phyloP scores from a whole-genome alignment of 164 flowering plant species.

The Piper longum region DNA sequence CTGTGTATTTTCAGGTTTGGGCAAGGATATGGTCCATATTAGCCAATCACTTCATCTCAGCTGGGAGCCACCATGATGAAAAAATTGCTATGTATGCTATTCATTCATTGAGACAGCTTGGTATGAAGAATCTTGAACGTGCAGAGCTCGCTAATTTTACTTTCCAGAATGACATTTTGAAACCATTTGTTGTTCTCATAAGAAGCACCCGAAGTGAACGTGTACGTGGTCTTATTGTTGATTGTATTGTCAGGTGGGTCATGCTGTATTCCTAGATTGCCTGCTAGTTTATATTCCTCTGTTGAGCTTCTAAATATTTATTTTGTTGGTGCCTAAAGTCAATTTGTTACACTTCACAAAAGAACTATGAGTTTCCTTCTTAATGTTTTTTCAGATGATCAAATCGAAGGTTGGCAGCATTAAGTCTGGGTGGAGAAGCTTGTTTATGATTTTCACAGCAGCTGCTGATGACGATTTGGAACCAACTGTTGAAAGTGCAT shows the following conservation, averaged over 20 bases:
- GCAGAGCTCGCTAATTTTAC: slow-evolving; percentile 92
- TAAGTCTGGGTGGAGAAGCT: slow-evolving; percentile 98
- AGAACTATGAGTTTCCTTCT: background rate
- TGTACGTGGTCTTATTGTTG: slow-evolving; percentile 74
- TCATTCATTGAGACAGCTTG: slow-evolving; percentile 91
- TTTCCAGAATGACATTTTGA: slow-evolving; percentile 94
- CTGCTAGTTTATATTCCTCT: background rate
- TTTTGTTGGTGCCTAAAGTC: background rate
- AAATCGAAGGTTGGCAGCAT: slow-evolving; percentile 93
- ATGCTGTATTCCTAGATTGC: background rate
- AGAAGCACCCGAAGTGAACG: slow-evolving; percentile 76
- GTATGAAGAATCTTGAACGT: slow-evolving; percentile 97
- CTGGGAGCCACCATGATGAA: slow-evolving; percentile 96
- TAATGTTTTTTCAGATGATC: slow-evolving; percentile 52
- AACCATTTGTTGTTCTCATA: slow-evolving; percentile 95
- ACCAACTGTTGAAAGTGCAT: slow-evolving; percentile 92
- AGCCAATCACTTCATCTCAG: slow-evolving; percentile 81
- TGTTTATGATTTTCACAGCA: slow-evolving; percentile 92
- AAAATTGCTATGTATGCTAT: slow-evolving; percentile 96
- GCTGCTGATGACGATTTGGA: slow-evolving; percentile 94
- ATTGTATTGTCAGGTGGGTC: slow-evolving; percentile 88
- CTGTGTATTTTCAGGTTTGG: slow-evolving; percentile 65
- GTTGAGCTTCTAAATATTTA: background rate
- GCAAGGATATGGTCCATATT: slow-evolving; percentile 96
- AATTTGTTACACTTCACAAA: background rate